Percentiles rank a stretch among this genome's conserved stretches.
Evolutionary conservation across 2,329 filamentous ascomycete species (phyloP).

Genomic region (Talaromyces sp.): DNA sequence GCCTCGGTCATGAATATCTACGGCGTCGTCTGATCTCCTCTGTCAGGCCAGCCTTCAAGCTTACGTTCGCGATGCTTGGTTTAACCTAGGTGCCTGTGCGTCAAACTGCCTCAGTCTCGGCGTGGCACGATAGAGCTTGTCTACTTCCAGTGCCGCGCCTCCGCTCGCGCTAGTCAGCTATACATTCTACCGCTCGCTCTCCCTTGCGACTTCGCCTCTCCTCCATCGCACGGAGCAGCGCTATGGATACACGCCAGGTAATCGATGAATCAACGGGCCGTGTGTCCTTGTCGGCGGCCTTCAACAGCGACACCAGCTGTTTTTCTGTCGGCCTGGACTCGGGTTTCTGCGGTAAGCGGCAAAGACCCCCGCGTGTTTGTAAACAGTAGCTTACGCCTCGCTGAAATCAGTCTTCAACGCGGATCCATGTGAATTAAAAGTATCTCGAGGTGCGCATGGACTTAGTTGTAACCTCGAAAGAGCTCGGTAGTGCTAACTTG

Average conservation of each 20-base stretch:
- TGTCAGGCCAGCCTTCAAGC: neutral
- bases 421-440: conserved; percentile 64
- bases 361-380: conserved; percentile 2
- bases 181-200: neutral
- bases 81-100: neutral
- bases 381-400: conserved; percentile 10
- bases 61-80: neutral
- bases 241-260: conserved; percentile 83
- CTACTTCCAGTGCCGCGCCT: neutral
- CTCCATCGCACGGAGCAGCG: conserved; percentile 15
- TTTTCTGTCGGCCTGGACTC: conserved; percentile 84
- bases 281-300: conserved; percentile 73
- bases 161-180: neutral
- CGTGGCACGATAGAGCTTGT: neutral
- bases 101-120: neutral
- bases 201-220: neutral
- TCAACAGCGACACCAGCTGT: conserved; percentile 78
- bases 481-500: neutral
- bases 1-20: neutral
- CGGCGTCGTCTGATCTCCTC: neutral
- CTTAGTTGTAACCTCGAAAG: neutral
- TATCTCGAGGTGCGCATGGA: conserved; percentile 49
- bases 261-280: conserved; percentile 73
- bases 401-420: conserved; percentile 60
- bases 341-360: conserved; percentile 70